Base-by-base conservation (phyloP, 2,329 filamentous ascomycete genomes). In the Alternaria viburni region DNA sequence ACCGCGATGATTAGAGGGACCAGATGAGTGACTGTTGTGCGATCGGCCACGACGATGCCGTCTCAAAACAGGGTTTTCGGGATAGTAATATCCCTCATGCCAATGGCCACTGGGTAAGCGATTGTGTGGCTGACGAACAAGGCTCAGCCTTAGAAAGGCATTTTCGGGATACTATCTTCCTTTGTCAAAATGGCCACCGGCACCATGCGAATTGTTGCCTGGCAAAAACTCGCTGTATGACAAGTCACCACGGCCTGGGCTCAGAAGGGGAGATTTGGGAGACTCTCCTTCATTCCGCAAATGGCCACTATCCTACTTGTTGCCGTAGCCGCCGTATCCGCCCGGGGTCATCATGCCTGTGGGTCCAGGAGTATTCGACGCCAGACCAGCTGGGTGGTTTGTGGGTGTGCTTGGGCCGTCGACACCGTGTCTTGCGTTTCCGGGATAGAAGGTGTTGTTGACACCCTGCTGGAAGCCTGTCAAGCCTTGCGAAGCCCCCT, bases 311-410 rank as follows among this genome's bases (percentile, higher is more conserved):
- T 62, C 36, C 57, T 75, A 78, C 64, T 78, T 79, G 60, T 75
- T 74, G 60, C 74, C 72, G 64, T 79, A 79, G 60, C 76, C 87
- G 51, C 56, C 58, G 43, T 60, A 63, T n/a, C 30, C 60, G 25
- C 61, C 61, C 17, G 93, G 93, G 8, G 93, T 96, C 86, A 93
- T 89, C 36, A 91, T 87, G 32, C 77, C 76, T 3, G 90, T 90
- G 77, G 88, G 82, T 41, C 81, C 82, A 9, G 85, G 84, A n/a
- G 84, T 86, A 36, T 62, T 62, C 54, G 76, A 78, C 56, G 83
- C 83, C 49, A 86, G 78, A 41, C 82, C 83, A 50, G 83, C 83
- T 47, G 86, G 83, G 43, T 83, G 83, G 26, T 85, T 88, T 63
- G 87, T 89, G 8, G 88, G 90, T 12, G 92, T 95, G 75, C 90